Percentiles rank a stretch among this genome's conserved stretches.
Conservation (phyloP, 2,329 filamentous ascomycete genomes). For the Microdochium paspali region DNA sequence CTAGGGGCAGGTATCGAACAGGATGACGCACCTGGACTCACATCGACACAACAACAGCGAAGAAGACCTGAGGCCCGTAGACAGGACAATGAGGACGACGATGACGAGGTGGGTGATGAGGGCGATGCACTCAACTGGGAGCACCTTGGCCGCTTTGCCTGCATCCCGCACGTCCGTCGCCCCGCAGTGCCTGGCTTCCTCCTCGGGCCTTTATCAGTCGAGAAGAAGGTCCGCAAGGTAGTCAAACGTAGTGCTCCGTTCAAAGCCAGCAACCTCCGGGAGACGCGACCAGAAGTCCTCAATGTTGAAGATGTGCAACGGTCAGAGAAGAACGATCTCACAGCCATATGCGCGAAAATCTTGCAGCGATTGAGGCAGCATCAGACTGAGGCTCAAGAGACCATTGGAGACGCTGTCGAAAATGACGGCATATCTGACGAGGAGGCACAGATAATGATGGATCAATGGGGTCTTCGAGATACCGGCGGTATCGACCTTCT, state of each 20-base stretch:
- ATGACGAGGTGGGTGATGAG: slow-evolving; percentile 58
- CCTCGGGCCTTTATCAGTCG: slow-evolving; percentile 77
- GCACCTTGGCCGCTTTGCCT: slow-evolving; percentile 69
- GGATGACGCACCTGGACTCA: slow-evolving; percentile 39
- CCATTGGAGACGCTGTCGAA: slow-evolving; percentile 33
- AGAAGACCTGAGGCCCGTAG: slow-evolving; percentile 25
- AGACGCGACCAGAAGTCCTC: slow-evolving; percentile 72
- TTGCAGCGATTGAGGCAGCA: slow-evolving; percentile 46
- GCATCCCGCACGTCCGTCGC: slow-evolving; percentile 61
- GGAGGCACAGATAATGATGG: slow-evolving; percentile 46
- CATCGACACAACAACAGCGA: slow-evolving; percentile 36
- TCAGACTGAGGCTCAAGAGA: slow-evolving; percentile 35
- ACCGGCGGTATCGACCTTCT: slow-evolving; percentile 70
- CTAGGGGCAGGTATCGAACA: slow-evolving; percentile 47
- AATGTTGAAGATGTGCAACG: slow-evolving; percentile 63
- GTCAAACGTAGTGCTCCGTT: slow-evolving; percentile 64
- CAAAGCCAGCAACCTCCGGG: slow-evolving; percentile 55
- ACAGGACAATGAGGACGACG: slow-evolving; percentile 40
- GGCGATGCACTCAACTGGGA: slow-evolving; percentile 82
- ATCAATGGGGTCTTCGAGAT: slow-evolving; percentile 53
- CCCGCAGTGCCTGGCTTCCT: slow-evolving; percentile 77
- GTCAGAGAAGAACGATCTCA: slow-evolving; percentile 71
- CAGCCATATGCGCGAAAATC: slow-evolving; percentile 69
- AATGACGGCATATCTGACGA: slow-evolving; percentile 18
- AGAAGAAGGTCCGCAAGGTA: slow-evolving; percentile 69